These are phyloP conservation scores for Aspergillus vadensis DNA, from an alignment of 2,329 filamentous ascomycete genomes.

Conservation along the genomic window DNA sequence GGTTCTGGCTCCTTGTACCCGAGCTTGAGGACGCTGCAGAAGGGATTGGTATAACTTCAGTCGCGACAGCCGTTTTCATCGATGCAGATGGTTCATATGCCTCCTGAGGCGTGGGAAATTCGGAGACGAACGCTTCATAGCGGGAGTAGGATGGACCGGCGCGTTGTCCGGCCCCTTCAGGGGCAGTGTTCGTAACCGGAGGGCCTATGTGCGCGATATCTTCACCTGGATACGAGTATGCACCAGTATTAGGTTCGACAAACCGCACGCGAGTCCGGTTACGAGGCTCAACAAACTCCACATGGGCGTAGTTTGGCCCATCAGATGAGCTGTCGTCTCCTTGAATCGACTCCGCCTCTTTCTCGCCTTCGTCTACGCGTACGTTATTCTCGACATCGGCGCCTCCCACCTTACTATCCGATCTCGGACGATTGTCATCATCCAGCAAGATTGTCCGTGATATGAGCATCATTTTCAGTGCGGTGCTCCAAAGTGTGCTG, in stretches of 20 bases:
- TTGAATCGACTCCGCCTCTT: background rate
- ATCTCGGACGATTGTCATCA: slow-evolving; percentile 23
- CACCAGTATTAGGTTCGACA: too few relatives aligned
- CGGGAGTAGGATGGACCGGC: slow-evolving; percentile 21
- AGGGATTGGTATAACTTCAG: slow-evolving; percentile 2
- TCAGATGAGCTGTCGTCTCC: background rate
- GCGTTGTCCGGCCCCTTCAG: background rate
- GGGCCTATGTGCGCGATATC: background rate
- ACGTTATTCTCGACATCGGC: background rate
- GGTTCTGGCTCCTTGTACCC: background rate
- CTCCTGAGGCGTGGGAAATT: slow-evolving; percentile 25
- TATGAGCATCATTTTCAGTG: slow-evolving; percentile 32
- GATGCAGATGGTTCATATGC: background rate
- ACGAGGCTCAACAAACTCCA: too few relatives aligned
- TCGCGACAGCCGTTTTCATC: background rate
- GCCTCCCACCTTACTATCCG: background rate
- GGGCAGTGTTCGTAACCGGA: background rate
- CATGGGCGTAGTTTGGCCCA: background rate
- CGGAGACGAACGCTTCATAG: slow-evolving; percentile 16
- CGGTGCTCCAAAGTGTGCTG: slow-evolving; percentile 31
- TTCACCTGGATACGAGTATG: background rate
- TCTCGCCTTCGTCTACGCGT: background rate
- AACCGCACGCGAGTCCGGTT: too few relatives aligned
- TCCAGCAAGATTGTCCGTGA: slow-evolving; percentile 35
- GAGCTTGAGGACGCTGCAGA: background rate